Percentiles rank a stretch among this genome's conserved stretches.
Evolutionary conservation across 2,329 filamentous ascomycete genomes (phyloP).

Genomic region (Alternaria viburni): DNA sequence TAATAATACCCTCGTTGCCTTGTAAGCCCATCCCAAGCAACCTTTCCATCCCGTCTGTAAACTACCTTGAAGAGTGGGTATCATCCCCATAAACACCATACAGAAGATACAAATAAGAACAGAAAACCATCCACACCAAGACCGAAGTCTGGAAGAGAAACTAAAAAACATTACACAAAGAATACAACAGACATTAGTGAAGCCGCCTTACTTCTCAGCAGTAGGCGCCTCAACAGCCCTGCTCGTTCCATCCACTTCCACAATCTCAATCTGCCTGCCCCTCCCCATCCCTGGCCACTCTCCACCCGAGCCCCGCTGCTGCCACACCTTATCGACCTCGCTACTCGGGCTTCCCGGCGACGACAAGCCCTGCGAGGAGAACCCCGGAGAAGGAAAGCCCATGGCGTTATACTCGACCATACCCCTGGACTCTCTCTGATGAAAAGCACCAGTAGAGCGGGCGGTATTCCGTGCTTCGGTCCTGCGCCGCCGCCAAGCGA

Average conservation of each 20-base stretch:
- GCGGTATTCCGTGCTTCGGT: background rate
- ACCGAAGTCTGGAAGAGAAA: background rate
- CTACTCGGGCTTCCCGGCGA: background rate
- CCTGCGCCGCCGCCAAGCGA: constrained; percentile 26
- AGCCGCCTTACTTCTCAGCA: background rate
- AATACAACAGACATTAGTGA: background rate
- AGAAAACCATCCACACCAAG: background rate
- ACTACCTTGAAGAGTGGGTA: background rate
- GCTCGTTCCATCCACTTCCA: constrained; percentile 19
- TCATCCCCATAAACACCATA: background rate
- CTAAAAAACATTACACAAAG: background rate
- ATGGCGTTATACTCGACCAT: constrained; percentile 16
- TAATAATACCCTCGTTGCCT: background rate
- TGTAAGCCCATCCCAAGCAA: background rate
- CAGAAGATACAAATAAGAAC: background rate
- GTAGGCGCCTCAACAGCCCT: constrained; percentile 15
- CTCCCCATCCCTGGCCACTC: constrained; percentile 10
- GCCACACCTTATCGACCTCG: constrained; percentile 12
- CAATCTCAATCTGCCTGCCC: constrained; percentile 2
- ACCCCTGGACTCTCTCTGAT: background rate
- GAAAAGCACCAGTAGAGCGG: background rate
- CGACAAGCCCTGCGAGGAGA: background rate
- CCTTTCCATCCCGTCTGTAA: background rate
- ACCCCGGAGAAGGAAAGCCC: constrained; percentile 7
- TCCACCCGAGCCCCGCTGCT: background rate